Base-by-base conservation (phyloP, 768 basidiomycete species). In the Polyporus arcularius region DNA sequence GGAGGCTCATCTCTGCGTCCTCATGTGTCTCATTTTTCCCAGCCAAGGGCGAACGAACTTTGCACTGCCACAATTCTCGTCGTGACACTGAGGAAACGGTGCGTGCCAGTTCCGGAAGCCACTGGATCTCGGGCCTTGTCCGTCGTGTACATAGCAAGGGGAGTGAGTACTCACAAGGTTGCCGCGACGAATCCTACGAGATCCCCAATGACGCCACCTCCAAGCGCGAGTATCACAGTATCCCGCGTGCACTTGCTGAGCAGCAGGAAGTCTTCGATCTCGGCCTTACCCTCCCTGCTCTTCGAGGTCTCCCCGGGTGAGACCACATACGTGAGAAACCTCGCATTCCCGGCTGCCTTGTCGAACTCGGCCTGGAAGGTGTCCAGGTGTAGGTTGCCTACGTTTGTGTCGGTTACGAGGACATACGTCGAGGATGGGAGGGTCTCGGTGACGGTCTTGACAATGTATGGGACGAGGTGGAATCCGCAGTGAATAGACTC, bases 201-300 rank as follows among this genome's bases (percentile, higher is more conserved):
- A 76, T 99, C 96, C 12, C 97, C 97, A 60, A 99, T 92, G 57
- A 99, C 97, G 31, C 97, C 97, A 38, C 97, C 96, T 35, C 97
- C 97, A 26, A 99, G 82, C 0, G 96, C 96, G 55, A 99, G 76
- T 57, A 98, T 80, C 63, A 99, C 93, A 3, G 91, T 95, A 73
- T 96, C 96, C 60, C 97, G 79, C 2, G 96, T 97, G 71, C 95
- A 97, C 73, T 85, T 85, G 68, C 96, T 86, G 16, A 87, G 79
- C 57, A 98, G 79, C 47, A 99, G 78, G 75, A 89, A 98, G 75
- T 99, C 96, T 72, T 98, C 96, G 67, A 98, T 88, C 60, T 87
- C 81, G 2, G 94, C 96, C 74, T 98, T 98, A 57, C 92, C 92
- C 65, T 91, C 83, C 46, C 97, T 82, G 58, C 88, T 90, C 77